phyloP scores from a whole-genome alignment of 345 rosid genomes.

The Ceriops zippeliana region DNA sequence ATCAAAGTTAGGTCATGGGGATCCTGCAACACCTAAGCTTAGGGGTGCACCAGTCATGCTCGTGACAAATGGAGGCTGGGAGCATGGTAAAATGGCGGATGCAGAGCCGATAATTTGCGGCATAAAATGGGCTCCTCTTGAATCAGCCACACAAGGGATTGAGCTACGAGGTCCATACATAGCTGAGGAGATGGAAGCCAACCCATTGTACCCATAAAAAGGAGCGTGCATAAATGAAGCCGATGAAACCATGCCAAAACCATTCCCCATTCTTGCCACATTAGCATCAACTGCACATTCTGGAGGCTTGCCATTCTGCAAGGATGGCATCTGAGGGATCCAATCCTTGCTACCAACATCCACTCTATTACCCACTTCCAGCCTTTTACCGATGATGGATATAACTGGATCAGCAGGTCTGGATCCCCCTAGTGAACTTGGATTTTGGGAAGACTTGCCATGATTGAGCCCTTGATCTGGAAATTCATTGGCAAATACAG shows the following conservation, averaged over 20 bases:
- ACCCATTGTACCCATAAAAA: conserved; percentile 53
- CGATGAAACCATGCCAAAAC: conserved; percentile 53
- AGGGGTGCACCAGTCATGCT: conserved; percentile 51
- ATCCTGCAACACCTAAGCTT: conserved; percentile 47
- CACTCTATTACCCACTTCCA: conserved; percentile 27
- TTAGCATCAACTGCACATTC: conserved; percentile 44
- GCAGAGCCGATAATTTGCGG: conserved; percentile 60
- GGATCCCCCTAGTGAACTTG: conserved; percentile 36
- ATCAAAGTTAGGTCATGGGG: conserved; percentile 58
- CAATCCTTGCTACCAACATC: conserved; percentile 53
- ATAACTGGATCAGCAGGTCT: conserved; percentile 57
- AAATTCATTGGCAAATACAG: conserved; percentile 43
- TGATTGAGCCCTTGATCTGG: conserved; percentile 44
- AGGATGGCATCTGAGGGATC: conserved; percentile 39
- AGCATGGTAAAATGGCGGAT: conserved; percentile 42
- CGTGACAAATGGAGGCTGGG: conserved; percentile 67
- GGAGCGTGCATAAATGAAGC: conserved; percentile 55
- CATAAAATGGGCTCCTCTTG: conserved; percentile 60
- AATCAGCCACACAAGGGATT: conserved; percentile 65
- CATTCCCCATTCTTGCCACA: conserved; percentile 47
- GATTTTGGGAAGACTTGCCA: conserved; percentile 35
- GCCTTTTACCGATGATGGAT: conserved; percentile 71
- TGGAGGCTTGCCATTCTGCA: conserved; percentile 56
- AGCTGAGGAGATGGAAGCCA: conserved; percentile 47
- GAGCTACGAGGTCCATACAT: conserved; percentile 58